Base-by-base conservation (phyloP, 352 stramenopile genomes). In the Phytophthora aleatoria region DNA sequence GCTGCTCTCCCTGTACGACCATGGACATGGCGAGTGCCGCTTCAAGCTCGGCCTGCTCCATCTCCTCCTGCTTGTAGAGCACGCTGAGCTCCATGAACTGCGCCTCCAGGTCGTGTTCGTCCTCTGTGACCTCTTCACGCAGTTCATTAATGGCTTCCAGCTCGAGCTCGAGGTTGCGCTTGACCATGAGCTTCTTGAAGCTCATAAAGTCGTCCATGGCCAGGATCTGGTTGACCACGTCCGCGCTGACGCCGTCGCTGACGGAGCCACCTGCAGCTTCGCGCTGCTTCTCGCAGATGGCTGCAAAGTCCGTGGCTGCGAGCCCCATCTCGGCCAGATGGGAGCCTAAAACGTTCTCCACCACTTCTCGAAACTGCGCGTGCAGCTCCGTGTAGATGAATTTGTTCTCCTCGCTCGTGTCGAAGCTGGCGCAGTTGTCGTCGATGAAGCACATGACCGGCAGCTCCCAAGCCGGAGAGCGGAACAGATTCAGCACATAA, bases 121-220 rank as follows among this genome's bases (percentile, higher is more conserved):
- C 68, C 41, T 76, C 63, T 0, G 71, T 50, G 15, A 72, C 72
- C 41, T 89, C 75, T 13, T 94, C 80, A 5, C 86, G 79, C 20
- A 96, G 69, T 45, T 85, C 85, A 36, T 86, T 87, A 56, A 97
- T 90, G 3, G 86, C 87, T 57, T 97, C 91, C 16, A 97, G 75
- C 73, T 97, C 89, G 36, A 97, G 82, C 66, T 97, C 91, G 16
- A 95, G 73, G 64, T 97, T 97, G 56, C 87, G 85, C 73, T 97
- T 97, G 41, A 95, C 72, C 91, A 97, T 97, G 65, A 97, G 83
- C 64, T 96, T 96, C 72, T 97, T 97, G 72, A 97, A 97, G 31
- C 85, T 94, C 47, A 95, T 47, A 60, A 97, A 97, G 72, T 97
- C 89, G 66, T 97, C 87, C 70, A 96, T 92, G 12, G 91, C 89